A percentile compares a stretch with the other conserved stretches of the same genome.
phyloP scores from a whole-genome alignment of 2,329 filamentous ascomycete species.

The Xylogone sp. region DNA sequence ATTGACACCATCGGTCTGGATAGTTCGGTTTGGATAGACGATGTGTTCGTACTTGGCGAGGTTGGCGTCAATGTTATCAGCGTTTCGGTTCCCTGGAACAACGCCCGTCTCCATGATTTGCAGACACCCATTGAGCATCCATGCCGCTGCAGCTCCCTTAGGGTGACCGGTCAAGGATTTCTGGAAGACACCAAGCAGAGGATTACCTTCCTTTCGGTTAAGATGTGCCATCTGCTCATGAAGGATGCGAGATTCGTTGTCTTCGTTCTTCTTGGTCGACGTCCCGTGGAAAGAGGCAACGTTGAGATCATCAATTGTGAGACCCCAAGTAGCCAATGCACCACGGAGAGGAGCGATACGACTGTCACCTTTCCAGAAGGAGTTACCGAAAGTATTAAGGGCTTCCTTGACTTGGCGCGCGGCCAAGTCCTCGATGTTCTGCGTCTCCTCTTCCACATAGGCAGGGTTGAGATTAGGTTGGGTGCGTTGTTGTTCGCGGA shows the following conservation, averaged over 20 bases:
- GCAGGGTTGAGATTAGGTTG: constrained; percentile 75
- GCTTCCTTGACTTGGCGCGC: constrained; percentile 82
- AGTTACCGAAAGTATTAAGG: constrained; percentile 66
- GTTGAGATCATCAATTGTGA: constrained; percentile 87
- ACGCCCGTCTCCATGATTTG: constrained; percentile 89
- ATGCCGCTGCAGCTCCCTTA: constrained; percentile 95
- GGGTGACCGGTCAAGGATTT: constrained; percentile 90
- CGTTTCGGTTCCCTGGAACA: constrained; percentile 92
- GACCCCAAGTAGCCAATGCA: constrained; percentile 90
- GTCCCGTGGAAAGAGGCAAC: constrained; percentile 99
- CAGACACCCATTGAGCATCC: constrained; percentile 98
- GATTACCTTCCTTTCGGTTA: constrained; percentile 90
- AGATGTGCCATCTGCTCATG: constrained; percentile 92
- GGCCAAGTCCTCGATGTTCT: constrained; percentile 84
- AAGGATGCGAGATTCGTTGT: constrained; percentile 95
- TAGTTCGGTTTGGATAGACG: constrained; percentile 85
- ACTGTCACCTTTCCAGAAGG: constrained; percentile 93
- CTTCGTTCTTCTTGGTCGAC: constrained; percentile 94
- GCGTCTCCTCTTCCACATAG: constrained; percentile 70
- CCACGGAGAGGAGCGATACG: constrained; percentile 90
- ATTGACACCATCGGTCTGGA: constrained; percentile 90
- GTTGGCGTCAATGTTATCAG: constrained; percentile 88
- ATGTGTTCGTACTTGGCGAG: constrained; percentile 97
- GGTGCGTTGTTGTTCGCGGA: constrained; percentile 51
- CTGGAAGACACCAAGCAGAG: constrained; percentile 92